A percentile compares a stretch with the other conserved stretches of the same genome.
These are phyloP conservation scores for Setaria viridis DNA, from an alignment of 202 grass and related monocot genomes.

Conservation along the genomic window DNA sequence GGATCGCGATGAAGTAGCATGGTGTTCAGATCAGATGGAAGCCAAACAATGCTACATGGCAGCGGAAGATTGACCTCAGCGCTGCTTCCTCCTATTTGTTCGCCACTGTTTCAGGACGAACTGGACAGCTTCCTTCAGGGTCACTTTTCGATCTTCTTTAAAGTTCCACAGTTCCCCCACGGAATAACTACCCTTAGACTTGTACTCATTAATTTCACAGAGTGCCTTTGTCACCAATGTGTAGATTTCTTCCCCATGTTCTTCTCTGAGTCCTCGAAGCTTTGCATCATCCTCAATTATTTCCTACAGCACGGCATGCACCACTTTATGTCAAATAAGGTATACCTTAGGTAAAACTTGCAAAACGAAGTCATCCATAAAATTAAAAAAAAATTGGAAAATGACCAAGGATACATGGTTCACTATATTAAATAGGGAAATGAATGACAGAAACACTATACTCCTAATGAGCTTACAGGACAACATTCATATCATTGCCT, in stretches of 20 bases:
- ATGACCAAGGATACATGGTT: neutral
- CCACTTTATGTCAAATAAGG: neutral
- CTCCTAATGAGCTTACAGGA: neutral
- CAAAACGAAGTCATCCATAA: neutral
- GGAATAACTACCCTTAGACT: slow-evolving; percentile 51
- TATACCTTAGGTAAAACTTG: neutral
- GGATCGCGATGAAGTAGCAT: neutral
- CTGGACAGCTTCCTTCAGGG: slow-evolving; percentile 80
- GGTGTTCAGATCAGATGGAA: neutral
- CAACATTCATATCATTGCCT: neutral
- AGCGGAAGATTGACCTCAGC: neutral
- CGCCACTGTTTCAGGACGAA: slow-evolving; percentile 64
- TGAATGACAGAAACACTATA: neutral
- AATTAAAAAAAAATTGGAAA: neutral
- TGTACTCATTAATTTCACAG: slow-evolving; percentile 48
- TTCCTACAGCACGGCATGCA: slow-evolving; percentile 31
- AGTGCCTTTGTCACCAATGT: slow-evolving; percentile 46
- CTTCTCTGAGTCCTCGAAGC: slow-evolving; percentile 49
- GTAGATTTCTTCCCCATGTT: slow-evolving; percentile 60
- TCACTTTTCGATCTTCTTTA: slow-evolving; percentile 68
- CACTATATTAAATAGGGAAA: neutral
- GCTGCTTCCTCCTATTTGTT: slow-evolving; percentile 52
- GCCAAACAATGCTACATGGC: neutral
- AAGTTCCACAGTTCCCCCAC: slow-evolving; percentile 80
- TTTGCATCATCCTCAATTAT: slow-evolving; percentile 53